Conservation (phyloP, 2,329 filamentous ascomycete genomes). For the Diaporthe sp. region DNA sequence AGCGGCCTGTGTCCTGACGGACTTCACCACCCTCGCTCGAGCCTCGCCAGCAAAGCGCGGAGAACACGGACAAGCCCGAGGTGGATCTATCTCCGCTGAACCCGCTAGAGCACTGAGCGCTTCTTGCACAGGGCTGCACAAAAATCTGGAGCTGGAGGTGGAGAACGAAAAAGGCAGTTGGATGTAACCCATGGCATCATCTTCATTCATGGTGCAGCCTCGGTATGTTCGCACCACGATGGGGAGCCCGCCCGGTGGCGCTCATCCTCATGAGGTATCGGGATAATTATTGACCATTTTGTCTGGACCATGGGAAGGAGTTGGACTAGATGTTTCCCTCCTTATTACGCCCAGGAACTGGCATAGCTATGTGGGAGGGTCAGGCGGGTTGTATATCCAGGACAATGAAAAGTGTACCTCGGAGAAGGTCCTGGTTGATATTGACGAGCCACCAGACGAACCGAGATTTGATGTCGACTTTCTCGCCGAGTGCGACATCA, state of each 20-base stretch:
- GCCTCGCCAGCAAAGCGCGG: conserved; percentile 30
- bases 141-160: conserved; percentile 13
- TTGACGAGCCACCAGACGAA: conserved; percentile 16
- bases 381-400: background rate
- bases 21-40: conserved; percentile 32
- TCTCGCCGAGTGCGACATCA: conserved; percentile 10
- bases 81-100: conserved; percentile 24
- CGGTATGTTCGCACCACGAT: conserved; percentile 7
- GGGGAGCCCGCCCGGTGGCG: background rate
- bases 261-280: background rate
- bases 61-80: conserved; percentile 32
- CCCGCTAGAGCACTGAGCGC: conserved; percentile 25
- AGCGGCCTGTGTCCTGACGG: conserved; percentile 8
- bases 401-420: conserved; percentile 26
- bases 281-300: background rate
- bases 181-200: background rate
- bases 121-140: conserved; percentile 13
- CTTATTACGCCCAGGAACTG: background rate
- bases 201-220: background rate
- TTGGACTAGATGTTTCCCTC: background rate
- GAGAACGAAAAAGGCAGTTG: background rate
- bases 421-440: conserved; percentile 26
- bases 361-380: background rate
- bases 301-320: background rate
- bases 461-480: conserved; percentile 27